Percentiles rank a stretch among this genome's conserved stretches.
Evolutionary conservation across 495 filamentous ascomycete genomes (phyloP).

Genomic region (Penicilliopsis zonata): DNA sequence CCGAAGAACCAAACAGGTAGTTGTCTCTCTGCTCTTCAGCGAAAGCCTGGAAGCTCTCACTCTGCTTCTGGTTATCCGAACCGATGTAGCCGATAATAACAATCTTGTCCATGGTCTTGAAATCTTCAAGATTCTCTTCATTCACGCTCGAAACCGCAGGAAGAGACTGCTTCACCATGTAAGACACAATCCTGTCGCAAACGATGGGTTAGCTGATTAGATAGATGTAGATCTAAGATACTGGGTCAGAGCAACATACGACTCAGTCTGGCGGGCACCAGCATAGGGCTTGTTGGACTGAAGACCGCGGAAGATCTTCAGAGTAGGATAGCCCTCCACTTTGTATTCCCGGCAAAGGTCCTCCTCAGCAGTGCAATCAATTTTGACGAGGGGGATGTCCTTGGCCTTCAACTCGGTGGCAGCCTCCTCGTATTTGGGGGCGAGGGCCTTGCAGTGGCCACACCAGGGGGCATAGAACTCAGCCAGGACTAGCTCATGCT

Average conservation of each 20-base stretch:
- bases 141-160: constrained; percentile 78
- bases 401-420: constrained; percentile 92
- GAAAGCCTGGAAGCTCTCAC: constrained; percentile 64
- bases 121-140: constrained; percentile 75
- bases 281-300: constrained; percentile 73
- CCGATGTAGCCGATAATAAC: constrained; percentile 83
- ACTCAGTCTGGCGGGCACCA: constrained; percentile 80
- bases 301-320: constrained; percentile 97
- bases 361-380: constrained; percentile 92
- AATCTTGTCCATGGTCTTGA: constrained; percentile 97
- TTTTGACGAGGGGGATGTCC: constrained; percentile 81
- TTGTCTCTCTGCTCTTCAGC: constrained; percentile 80
- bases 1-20: constrained; percentile 83
- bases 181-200: constrained; percentile 69
- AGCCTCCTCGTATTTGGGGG: constrained; percentile 85
- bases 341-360: constrained; percentile 83
- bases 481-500: constrained; percentile 79
- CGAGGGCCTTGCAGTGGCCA: constrained; percentile 95
- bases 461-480: constrained; percentile 99
- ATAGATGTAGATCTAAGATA: background rate
- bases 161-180: constrained; percentile 98
- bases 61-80: constrained; percentile 73
- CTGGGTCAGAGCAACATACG: constrained; percentile 43
- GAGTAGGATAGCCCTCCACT: constrained; percentile 93
- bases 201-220: constrained; percentile 14